Percentiles rank a stretch among this genome's conserved stretches.
phyloP scores from a whole-genome alignment of 768 basidiomycete species.

The Lactarius quietus region DNA sequence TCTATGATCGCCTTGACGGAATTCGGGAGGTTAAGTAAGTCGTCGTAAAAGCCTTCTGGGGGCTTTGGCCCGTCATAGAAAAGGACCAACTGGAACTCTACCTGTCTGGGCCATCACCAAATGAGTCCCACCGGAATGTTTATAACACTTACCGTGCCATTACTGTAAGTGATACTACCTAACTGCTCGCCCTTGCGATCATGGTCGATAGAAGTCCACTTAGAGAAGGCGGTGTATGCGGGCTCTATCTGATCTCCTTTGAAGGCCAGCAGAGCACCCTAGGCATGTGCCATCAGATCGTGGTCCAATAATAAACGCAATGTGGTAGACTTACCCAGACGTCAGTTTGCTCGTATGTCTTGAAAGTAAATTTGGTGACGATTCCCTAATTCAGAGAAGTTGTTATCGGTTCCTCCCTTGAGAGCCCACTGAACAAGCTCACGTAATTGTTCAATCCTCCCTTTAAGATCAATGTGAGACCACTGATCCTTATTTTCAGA shows the following conservation, averaged over 20 bases:
- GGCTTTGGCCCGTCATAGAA: conserved; percentile 58
- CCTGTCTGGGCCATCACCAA: conserved; percentile 42
- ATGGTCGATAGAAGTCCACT: background rate
- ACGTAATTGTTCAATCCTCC: conserved; percentile 12
- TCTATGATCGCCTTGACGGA: conserved; percentile 25
- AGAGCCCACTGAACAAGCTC: background rate
- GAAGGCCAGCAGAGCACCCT: background rate
- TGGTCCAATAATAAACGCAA: background rate
- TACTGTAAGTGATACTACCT: background rate
- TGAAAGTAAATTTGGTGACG: conserved; percentile 5
- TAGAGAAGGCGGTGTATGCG: background rate
- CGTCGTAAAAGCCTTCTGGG: conserved; percentile 50
- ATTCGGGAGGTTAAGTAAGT: conserved; percentile 45
- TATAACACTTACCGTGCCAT: conserved; percentile 16
- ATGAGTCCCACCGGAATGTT: background rate
- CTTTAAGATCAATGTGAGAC: background rate
- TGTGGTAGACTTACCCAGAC: background rate
- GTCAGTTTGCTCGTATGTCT: background rate
- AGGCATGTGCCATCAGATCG: background rate
- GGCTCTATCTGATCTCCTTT: background rate
- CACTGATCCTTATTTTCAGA: background rate
- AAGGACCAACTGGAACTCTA: conserved; percentile 39
- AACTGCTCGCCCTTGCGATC: background rate
- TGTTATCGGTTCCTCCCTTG: background rate
- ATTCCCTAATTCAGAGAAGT: conserved; percentile 1